These are phyloP conservation scores for Suillus subluteus DNA, from an alignment of 768 basidiomycete species.

Conservation along the genomic window DNA sequence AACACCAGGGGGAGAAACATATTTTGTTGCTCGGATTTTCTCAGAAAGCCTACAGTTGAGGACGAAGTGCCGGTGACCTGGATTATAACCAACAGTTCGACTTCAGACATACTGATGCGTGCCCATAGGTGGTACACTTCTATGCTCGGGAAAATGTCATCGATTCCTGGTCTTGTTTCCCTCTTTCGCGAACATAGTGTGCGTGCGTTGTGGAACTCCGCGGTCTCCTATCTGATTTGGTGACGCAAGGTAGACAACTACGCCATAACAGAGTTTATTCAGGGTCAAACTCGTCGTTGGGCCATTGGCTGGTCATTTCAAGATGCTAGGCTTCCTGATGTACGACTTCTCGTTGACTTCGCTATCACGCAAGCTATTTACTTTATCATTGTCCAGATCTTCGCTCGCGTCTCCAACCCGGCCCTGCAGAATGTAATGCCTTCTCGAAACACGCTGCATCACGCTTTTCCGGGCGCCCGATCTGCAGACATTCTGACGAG, in stretches of 20 bases:
- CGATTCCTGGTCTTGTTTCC: constrained; percentile 63
- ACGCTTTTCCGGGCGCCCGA: constrained; percentile 32
- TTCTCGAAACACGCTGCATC: constrained; percentile 55
- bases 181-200: constrained; percentile 53
- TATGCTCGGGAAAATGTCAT: constrained; percentile 86
- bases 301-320: constrained; percentile 86
- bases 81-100: not conserved
- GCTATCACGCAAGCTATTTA: not conserved
- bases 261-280: constrained; percentile 79
- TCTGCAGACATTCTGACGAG: constrained; percentile 18
- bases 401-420: constrained; percentile 43
- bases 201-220: constrained; percentile 14
- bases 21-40: constrained; percentile 80
- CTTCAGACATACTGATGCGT: not conserved
- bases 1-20: constrained; percentile 81
- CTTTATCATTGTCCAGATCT: constrained; percentile 34
- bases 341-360: constrained; percentile 41
- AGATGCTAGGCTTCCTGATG: constrained; percentile 72
- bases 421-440: constrained; percentile 59
- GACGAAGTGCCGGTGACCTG: constrained; percentile 61
- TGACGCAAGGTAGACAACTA: constrained; percentile 78
- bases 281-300: constrained; percentile 91
- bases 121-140: constrained; percentile 85
- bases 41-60: constrained; percentile 61
- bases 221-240: constrained; percentile 5